Percentiles rank a stretch among this genome's conserved stretches.
Conservation (phyloP, 176 grass and related monocot genomes). For the Raddia guianensis region DNA sequence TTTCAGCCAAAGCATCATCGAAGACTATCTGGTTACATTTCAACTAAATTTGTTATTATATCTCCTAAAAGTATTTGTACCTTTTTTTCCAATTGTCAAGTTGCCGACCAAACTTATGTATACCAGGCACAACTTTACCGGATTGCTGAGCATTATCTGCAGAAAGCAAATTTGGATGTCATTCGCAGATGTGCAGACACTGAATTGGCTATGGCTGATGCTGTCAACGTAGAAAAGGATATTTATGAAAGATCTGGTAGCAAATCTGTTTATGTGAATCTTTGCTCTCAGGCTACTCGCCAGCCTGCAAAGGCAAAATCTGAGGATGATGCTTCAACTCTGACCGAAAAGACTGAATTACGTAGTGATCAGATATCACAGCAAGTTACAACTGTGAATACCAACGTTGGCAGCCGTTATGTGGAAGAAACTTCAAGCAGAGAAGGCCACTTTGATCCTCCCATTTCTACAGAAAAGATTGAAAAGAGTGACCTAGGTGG, state of each 20-base stretch:
- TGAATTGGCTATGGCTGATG: conserved; percentile 96
- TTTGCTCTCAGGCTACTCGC: conserved; percentile 70
- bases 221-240: conserved; percentile 86
- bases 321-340: conserved; percentile 32
- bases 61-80: background rate
- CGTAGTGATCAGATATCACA: conserved; percentile 29
- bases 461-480: conserved; percentile 22
- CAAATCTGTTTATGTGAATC: conserved; percentile 90
- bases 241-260: conserved; percentile 76
- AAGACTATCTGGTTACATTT: background rate
- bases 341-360: conserved; percentile 43
- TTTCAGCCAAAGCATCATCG: background rate
- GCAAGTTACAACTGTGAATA: conserved; percentile 27
- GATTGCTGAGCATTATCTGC: conserved; percentile 85
- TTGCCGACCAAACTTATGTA: conserved; percentile 44
- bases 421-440: conserved; percentile 30
- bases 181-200: conserved; percentile 79
- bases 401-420: conserved; percentile 26
- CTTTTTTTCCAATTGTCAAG: conserved; percentile 18
- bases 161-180: conserved; percentile 68
- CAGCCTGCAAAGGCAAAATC: conserved; percentile 59
- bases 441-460: conserved; percentile 26
- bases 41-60: background rate
- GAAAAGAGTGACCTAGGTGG: conserved; percentile 35
- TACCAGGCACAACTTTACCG: conserved; percentile 82